These are phyloP conservation scores for Alisma plantagoaquatica DNA, from an alignment of 106 monocot species.

Conservation along the genomic window DNA sequence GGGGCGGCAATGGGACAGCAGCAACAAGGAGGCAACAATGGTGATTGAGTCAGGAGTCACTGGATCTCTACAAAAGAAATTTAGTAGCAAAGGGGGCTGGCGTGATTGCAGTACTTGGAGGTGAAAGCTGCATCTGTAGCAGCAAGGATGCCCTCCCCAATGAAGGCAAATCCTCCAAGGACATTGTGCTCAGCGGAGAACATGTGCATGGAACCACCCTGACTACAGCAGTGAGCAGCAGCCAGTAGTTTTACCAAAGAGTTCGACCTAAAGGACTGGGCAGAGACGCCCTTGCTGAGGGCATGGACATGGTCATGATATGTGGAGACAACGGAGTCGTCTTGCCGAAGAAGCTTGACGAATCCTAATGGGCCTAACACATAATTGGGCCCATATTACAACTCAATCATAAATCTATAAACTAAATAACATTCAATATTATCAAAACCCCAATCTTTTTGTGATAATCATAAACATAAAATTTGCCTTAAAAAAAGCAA, in stretches of 20 bases:
- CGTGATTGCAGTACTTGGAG: slow-evolving; percentile 67
- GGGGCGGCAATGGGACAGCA: no score
- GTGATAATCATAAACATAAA: no score
- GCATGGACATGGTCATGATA: slow-evolving; percentile 98
- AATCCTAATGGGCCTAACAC: slow-evolving; percentile 91
- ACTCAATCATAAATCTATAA: no score
- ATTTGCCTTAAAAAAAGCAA: no score
- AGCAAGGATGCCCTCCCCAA: slow-evolving; percentile 93
- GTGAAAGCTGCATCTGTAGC: slow-evolving; percentile 89
- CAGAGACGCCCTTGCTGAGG: slow-evolving; percentile 84
- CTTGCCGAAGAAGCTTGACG: slow-evolving; percentile 52
- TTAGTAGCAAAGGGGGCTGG: no score
- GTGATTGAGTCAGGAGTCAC: no score
- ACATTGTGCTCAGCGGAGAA: slow-evolving; percentile 73
- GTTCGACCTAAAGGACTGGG: slow-evolving; percentile 84
- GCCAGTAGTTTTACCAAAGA: slow-evolving; percentile 89
- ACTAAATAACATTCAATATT: no score
- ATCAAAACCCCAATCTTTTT: no score
- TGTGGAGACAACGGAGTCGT: slow-evolving; percentile 76
- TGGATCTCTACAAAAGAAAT: no score
- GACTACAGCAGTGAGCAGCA: slow-evolving; percentile 93
- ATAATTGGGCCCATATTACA: no score
- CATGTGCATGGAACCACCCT: slow-evolving; percentile 99
- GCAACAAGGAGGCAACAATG: no score
- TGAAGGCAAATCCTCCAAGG: slow-evolving; percentile 92